Percentiles rank a stretch among this genome's conserved stretches.
Conservation (phyloP, 2,329 filamentous ascomycete species). For the Dothideomycetidae sp. region DNA sequence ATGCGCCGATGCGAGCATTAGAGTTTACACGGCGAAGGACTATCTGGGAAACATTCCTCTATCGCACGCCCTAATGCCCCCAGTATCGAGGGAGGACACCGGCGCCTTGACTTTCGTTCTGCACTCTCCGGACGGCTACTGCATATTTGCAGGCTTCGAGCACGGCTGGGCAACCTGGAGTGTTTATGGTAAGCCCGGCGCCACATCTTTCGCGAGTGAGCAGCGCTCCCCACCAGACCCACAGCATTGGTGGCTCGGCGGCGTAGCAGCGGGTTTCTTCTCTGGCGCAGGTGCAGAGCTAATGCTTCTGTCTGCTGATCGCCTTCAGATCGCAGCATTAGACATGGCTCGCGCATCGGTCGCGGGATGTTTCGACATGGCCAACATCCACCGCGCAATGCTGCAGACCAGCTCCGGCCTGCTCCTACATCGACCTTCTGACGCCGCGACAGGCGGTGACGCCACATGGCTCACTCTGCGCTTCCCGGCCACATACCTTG, state of each 20-base stretch:
- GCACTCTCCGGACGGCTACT: constrained; percentile 94
- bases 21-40: constrained; percentile 85
- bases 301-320: constrained; percentile 46
- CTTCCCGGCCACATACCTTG: constrained; percentile 69
- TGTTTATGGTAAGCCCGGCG: constrained; percentile 83
- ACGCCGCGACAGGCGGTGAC: constrained; percentile 55
- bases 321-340: constrained; percentile 27
- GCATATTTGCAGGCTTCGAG: constrained; percentile 84
- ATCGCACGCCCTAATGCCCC: constrained; percentile 62
- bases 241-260: constrained; percentile 70
- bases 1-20: constrained; percentile 62
- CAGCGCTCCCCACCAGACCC: constrained; percentile 48
- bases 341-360: constrained; percentile 93
- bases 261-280: constrained; percentile 68
- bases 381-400: constrained; percentile 79
- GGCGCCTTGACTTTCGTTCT: constrained; percentile 59
- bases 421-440: constrained; percentile 83
- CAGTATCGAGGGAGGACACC: constrained; percentile 51
- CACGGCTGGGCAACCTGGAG: constrained; percentile 95
- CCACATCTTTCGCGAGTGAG: constrained; percentile 67
- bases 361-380: constrained; percentile 77
- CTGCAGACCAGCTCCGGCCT: constrained; percentile 78
- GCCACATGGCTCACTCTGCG: constrained; percentile 91
- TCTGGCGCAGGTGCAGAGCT: constrained; percentile 78
- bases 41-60: constrained; percentile 84